Base-by-base conservation (phyloP, 257 asterid genomes). In the Solanum raphanifolium region DNA sequence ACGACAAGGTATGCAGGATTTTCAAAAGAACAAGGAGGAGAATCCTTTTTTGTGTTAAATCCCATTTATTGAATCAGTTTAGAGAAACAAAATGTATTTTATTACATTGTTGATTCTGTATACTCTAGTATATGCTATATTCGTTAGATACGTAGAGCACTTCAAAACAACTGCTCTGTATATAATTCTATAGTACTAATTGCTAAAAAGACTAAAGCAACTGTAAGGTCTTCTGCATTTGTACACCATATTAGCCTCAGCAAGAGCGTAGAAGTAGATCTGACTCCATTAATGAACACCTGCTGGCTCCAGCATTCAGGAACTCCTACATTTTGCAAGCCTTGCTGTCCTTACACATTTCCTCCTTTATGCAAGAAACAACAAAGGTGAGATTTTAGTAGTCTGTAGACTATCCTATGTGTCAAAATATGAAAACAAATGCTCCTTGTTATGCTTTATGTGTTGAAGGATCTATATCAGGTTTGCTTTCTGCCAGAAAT, bases 301-400 rank as follows among this genome's bases (percentile, higher is more conserved):
- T 68, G 12, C 34, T 13, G 23, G 21, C 10, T 35, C 16, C 35
- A 27, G 46, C 76, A 84, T 36, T 31, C 52, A 11, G 36, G 34
- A 86, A 69, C 52, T 82, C 91, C 92, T 93, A 93, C 90, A 92
- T 91, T 90, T 93, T 94, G 88, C 98, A 94, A 83, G 86, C 92
- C 93, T 92, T 94, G 93, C 72, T 87, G 90, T 93, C 95, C 81
- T 91, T 91, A 83, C 98, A 95, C 87, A 88, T 62, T 87, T 91
- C 95, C 88, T 87, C 89, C 95, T 94, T 89, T 88, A 88, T 84
- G 82, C 88, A 31, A 29, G 55, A 36, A 88, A 55, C 27, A 39
- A 35, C 31, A 78, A 84, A 9, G 75, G 36, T 29, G 48, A 34
- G 34, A 21, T 31, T 60, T 85, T 31, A 23, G 68, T 58, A 68